Base-by-base conservation (phyloP, 176 grass and related monocot species). In the Triticum urartu region DNA sequence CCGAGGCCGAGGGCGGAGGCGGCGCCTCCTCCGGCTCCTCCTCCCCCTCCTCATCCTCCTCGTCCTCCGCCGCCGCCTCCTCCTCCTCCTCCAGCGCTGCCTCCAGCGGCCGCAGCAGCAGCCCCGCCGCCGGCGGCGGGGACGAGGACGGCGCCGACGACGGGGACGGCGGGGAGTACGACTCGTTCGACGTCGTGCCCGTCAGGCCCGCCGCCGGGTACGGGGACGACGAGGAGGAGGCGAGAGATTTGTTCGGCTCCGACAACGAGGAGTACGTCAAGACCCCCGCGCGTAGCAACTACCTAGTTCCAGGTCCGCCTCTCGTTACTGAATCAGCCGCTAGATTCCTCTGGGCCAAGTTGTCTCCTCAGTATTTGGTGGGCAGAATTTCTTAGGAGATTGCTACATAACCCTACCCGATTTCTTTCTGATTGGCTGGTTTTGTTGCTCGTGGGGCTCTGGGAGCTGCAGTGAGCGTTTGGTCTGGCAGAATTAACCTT, bases 221-320 rank as follows among this genome's bases (percentile, higher is more conserved):
- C 11, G 79, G 72, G 75, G 86, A 88, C 10, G 88, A 83, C 0
- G 88, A 84, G 30, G 83, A 86, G 39, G 93, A 95, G 14, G 90
- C 94, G 36, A 93, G 86, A 62, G 94, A 99, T 93, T 88, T 99
- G 65, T 99, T 99, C 85, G 97, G 94, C 52, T 91, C 90, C 58
- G 97, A 99, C 68, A 99, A 99, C 77, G 94, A 94, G 68, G 90
- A 95, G 36, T 99, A 96, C 81, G 78, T 91, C 71, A 95, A 79
- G 75, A 99, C 94, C 34, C 89, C 85, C 38, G 88, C 94, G 18
- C 86, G 86, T 28, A 96, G 94, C 60, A 30, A 79, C 58, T 99
- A 89, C 54, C 82, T 92, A 36, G 94, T 99, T 33, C 97, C 94
- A 85, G 94, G 97, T 99, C 79, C 20, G 89, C 59, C 25, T 80